These are phyloP conservation scores for Silene coronaria DNA, from an alignment of 179 eudicot species.

Conservation along the genomic window DNA sequence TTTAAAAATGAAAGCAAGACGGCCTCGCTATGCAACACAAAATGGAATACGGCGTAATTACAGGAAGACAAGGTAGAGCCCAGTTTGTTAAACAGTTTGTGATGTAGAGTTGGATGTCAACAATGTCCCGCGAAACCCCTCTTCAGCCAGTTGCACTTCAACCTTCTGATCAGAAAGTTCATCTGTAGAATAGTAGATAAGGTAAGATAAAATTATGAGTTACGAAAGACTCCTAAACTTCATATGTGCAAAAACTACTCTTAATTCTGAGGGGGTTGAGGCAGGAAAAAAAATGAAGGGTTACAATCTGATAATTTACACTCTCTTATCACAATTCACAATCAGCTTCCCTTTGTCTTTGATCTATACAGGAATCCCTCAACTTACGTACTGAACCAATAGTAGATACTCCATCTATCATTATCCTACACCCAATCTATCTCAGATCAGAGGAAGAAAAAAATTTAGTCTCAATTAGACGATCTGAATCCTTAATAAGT, in stretches of 20 bases:
- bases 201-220: background rate
- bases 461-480: background rate
- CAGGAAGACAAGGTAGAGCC: conserved; percentile 12
- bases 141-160: conserved; percentile 66
- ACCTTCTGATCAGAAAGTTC: conserved; percentile 72
- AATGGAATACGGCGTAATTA: conserved; percentile 10
- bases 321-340: background rate
- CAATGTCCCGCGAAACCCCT: conserved; percentile 90
- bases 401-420: background rate
- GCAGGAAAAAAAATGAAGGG: background rate
- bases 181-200: conserved; percentile 41
- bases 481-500: background rate
- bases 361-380: background rate
- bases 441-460: background rate
- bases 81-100: conserved; percentile 41
- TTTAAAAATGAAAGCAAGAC: conserved; percentile 19
- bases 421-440: background rate
- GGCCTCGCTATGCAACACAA: conserved; percentile 14
- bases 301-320: background rate
- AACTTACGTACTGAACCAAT: background rate
- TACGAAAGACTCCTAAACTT: background rate
- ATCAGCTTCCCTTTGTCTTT: background rate
- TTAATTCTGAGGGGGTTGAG: background rate
- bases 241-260: background rate
- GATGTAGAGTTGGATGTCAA: conserved; percentile 64